Conservation (phyloP, 306 rosid species). For the Rubus parviflorus region DNA sequence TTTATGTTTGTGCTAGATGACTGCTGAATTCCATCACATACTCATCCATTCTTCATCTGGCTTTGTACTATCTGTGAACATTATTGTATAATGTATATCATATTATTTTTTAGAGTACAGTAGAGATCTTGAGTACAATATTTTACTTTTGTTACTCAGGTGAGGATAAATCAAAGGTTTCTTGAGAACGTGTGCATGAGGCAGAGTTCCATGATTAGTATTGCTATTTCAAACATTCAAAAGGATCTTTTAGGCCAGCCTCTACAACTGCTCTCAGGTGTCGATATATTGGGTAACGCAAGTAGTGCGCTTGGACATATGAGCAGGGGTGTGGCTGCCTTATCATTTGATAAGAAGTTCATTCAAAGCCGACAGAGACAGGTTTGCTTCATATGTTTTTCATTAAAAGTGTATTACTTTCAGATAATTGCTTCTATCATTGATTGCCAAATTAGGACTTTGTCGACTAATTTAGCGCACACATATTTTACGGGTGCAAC, state of each 20-base stretch:
- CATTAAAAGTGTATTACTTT: background rate
- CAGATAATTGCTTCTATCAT: constrained; percentile 9
- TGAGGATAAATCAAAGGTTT: constrained; percentile 83
- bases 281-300: constrained; percentile 97
- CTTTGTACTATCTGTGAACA: background rate
- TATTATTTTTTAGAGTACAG: background rate
- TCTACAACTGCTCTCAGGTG: constrained; percentile 93
- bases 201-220: constrained; percentile 88
- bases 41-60: background rate
- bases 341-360: constrained; percentile 97
- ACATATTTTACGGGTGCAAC: background rate
- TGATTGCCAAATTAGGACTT: background rate
- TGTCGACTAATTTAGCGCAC: background rate
- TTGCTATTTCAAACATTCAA: constrained; percentile 81
- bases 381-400: constrained; percentile 48
- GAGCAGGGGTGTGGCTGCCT: constrained; percentile 99
- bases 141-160: constrained; percentile 48
- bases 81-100: background rate
- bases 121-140: constrained; percentile 17
- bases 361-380: constrained; percentile 93
- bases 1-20: background rate
- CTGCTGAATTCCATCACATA: background rate
- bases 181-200: constrained; percentile 86
- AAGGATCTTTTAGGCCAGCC: constrained; percentile 98
- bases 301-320: constrained; percentile 99